phyloP scores from a whole-genome alignment of 805 yeast genomes.

The Kazachstania kunashirensis region DNA sequence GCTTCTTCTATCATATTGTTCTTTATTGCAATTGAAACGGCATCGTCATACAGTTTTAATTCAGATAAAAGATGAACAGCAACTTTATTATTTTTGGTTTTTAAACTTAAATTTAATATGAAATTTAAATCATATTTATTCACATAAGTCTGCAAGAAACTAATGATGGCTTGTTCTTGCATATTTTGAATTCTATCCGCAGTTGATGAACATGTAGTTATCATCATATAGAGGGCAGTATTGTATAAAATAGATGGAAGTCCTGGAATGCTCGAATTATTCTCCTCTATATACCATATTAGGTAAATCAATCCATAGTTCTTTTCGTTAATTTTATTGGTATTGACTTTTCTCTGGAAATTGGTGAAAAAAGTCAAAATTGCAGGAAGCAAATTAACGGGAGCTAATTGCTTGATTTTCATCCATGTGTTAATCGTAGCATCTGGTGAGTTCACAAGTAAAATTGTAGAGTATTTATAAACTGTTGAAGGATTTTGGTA shows the following conservation, averaged over 20 bases:
- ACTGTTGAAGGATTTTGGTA: constrained; percentile 40
- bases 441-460: constrained; percentile 58
- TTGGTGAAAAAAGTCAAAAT: constrained; percentile 56
- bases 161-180: too few species aligned
- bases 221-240: constrained; percentile 56
- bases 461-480: constrained; percentile 58
- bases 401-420: constrained; percentile 40
- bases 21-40: constrained; percentile 63
- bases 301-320: constrained; percentile 64
- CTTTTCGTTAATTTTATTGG: constrained; percentile 26
- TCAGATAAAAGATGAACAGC: constrained; percentile 67
- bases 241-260: constrained; percentile 47
- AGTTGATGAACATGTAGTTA: too few species aligned
- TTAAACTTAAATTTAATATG: constrained; percentile 62
- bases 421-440: constrained; percentile 76
- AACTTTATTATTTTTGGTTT: constrained; percentile 46
- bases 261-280: constrained; percentile 6
- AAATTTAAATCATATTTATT: constrained; percentile 52
- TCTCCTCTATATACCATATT: constrained; percentile 41
- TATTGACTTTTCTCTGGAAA: constrained; percentile 15
- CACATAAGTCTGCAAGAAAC: constrained; percentile 38
- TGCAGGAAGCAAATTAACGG: constrained; percentile 63
- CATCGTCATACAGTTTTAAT: constrained; percentile 66
- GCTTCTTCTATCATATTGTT: constrained; percentile 34
- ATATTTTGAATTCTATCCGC: too few species aligned